These are phyloP conservation scores for Hericium coralloides DNA, from an alignment of 768 basidiomycete species.

Conservation along the genomic window DNA sequence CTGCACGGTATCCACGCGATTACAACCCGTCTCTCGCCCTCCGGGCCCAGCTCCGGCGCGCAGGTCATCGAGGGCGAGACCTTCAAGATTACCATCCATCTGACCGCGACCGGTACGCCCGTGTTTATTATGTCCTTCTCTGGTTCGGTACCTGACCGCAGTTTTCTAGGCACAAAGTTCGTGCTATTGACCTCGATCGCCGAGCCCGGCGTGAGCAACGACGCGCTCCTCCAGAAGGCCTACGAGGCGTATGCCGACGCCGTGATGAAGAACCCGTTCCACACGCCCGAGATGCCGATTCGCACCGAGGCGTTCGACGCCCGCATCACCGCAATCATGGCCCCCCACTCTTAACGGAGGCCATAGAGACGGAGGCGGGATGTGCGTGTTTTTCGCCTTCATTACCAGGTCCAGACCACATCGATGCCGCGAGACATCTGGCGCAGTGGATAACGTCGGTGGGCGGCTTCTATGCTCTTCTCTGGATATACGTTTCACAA, in stretches of 20 bases:
- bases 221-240: slow-evolving; percentile 66
- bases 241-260: slow-evolving; percentile 93
- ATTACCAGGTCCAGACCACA: no score
- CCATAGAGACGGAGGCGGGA: no score
- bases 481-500: no score
- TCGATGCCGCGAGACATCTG: no score
- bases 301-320: slow-evolving; percentile 83
- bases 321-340: slow-evolving; percentile 43
- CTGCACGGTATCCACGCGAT: slow-evolving; percentile 99
- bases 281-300: slow-evolving; percentile 99
- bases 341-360: slow-evolving; percentile 3
- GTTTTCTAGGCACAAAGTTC: slow-evolving; percentile 81
- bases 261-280: slow-evolving; percentile 99
- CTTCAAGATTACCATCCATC: slow-evolving; percentile 87
- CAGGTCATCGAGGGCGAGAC: slow-evolving; percentile 95
- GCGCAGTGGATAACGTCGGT: no score
- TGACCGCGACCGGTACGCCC: slow-evolving; percentile 78
- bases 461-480: no score
- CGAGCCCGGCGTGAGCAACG: slow-evolving; percentile 49
- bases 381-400: no score
- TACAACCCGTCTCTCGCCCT: slow-evolving; percentile 83
- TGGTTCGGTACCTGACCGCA: background rate
- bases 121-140: background rate
- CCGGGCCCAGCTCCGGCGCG: slow-evolving; percentile 73
- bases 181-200: slow-evolving; percentile 81